Percentiles rank a stretch among this genome's conserved stretches.
Evolutionary conservation across 2,329 filamentous ascomycete genomes (phyloP).

Genomic region (Calonectria hawksworthii): DNA sequence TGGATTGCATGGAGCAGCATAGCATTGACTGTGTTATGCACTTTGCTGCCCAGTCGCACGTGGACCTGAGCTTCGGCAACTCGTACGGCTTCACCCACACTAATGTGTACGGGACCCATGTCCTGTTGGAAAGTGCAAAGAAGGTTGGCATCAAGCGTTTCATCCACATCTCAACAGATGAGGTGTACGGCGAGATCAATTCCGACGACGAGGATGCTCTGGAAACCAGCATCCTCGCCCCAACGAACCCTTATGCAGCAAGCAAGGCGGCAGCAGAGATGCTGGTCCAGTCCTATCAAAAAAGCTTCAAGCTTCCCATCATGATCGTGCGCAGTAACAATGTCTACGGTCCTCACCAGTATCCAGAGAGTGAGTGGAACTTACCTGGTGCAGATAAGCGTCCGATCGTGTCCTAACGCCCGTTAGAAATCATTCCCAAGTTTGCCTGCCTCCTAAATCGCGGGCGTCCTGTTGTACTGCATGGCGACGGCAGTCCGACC

Average conservation of each 20-base stretch:
- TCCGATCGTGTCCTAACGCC: neutral
- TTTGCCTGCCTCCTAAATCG: constrained; percentile 81
- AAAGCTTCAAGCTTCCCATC: constrained; percentile 84
- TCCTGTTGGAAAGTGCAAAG: constrained; percentile 82
- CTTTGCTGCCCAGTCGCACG: constrained; percentile 89
- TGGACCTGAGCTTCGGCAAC: constrained; percentile 86
- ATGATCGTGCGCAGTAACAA: constrained; percentile 89
- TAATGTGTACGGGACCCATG: constrained; percentile 88
- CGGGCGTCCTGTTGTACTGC: constrained; percentile 76
- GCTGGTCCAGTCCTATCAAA: constrained; percentile 88
- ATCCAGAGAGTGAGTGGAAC: constrained; percentile 78
- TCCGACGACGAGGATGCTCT: constrained; percentile 79
- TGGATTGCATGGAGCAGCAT: constrained; percentile 78
- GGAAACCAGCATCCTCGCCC: constrained; percentile 81
- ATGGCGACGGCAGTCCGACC: constrained; percentile 82
- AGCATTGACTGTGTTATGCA: constrained; percentile 86
- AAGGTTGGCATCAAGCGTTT: constrained; percentile 80
- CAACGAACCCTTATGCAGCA: constrained; percentile 86
- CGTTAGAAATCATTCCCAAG: constrained; percentile 84
- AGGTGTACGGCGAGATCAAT: constrained; percentile 86
- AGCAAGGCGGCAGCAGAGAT: constrained; percentile 88
- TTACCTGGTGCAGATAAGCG: neutral
- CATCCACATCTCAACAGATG: constrained; percentile 87
- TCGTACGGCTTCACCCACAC: constrained; percentile 85
- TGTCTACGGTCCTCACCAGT: constrained; percentile 88